Evolutionary conservation across 257 asterid species (phyloP).

Genomic region (Avicennia marina): DNA sequence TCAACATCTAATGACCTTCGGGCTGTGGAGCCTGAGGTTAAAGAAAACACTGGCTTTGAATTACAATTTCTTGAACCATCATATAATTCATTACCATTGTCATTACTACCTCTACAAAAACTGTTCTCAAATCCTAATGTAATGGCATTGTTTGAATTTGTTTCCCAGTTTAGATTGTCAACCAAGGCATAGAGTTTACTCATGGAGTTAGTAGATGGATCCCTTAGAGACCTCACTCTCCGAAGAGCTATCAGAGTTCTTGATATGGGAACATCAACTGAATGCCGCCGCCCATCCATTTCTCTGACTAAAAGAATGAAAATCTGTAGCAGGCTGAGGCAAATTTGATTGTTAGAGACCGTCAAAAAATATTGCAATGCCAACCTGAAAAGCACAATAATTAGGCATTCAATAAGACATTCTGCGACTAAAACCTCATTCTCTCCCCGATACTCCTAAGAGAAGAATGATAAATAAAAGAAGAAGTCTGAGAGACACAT

Average conservation of each 20-base stretch:
- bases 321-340: background rate
- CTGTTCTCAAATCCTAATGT: constrained; percentile 43
- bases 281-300: constrained; percentile 89
- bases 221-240: constrained; percentile 90
- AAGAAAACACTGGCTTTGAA: constrained; percentile 19
- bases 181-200: constrained; percentile 52
- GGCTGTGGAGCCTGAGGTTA: too few relatives aligned
- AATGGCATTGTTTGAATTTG: constrained; percentile 44
- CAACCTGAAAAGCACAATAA: constrained; percentile 41
- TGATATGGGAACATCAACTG: constrained; percentile 78
- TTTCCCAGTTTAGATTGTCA: constrained; percentile 72
- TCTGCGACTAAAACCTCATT: too few relatives aligned
- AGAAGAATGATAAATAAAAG: too few relatives aligned
- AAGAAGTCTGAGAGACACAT: too few relatives aligned
- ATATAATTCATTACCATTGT: constrained; percentile 17
- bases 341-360: constrained; percentile 8
- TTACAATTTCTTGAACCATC: constrained; percentile 21
- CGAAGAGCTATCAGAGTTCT: constrained; percentile 68
- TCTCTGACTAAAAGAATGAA: constrained; percentile 9
- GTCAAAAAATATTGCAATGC: constrained; percentile 19
- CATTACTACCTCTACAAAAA: constrained; percentile 5
- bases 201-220: constrained; percentile 72
- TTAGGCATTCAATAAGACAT: constrained; percentile 15
- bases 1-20: too few relatives aligned
- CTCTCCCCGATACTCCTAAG: too few relatives aligned